Evolutionary conservation across 371 early-diverging fungal genomes (phyloP), one percentile per base, ranked within the genome.

Genomic region (Mortierella sp.): DNA sequence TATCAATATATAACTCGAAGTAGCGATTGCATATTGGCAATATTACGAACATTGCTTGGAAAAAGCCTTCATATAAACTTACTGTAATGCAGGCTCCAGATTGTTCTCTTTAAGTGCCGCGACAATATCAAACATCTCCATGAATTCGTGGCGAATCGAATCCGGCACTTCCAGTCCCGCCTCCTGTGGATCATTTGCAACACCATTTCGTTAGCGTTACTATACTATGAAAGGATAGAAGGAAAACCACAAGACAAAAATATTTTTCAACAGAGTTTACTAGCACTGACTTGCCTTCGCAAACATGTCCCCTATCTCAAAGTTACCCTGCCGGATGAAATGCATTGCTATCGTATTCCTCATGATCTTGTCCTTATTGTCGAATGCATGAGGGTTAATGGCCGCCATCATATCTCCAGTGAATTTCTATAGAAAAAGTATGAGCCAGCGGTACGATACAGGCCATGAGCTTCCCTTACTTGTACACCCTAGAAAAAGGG

Each of bases 301-400:
- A 61, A 92, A 90, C 11, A 82, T 69, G 27, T 90, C 86, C 23
- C 88, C 93, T 19, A 93, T 68, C 19, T 86, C 89, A 72, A 94
- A 96, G 42, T 92, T 85, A 19, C 97, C 97, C 75, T 95, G 90
- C n/a, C 96, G 85, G 32, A 96, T 85, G 68, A 97, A 93, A 59
- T 96, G 96, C 60, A 83, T 58, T 6, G 88, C 88, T 21, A 96
- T 71, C 9, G 92, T 82, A 26, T 81, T 82, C 42, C 82, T 72
- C 34, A 96, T 64, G 26, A 88, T 62, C 5, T 80, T 64, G 8
- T 86, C 84, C 69, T 92, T 91, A 41, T 84, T 83, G 28, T 84
- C 86, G 61, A 94, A 92, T n/a, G 90, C 89, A 57, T 80, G 83
- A 42, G 90, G 89, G 51, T 88, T 85, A 72, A 83, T 81, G 27